Evolutionary conservation across 2,329 filamentous ascomycete genomes (phyloP), one percentile per base, ranked within the genome.

Genomic region (Triangularia verruculosa): DNA sequence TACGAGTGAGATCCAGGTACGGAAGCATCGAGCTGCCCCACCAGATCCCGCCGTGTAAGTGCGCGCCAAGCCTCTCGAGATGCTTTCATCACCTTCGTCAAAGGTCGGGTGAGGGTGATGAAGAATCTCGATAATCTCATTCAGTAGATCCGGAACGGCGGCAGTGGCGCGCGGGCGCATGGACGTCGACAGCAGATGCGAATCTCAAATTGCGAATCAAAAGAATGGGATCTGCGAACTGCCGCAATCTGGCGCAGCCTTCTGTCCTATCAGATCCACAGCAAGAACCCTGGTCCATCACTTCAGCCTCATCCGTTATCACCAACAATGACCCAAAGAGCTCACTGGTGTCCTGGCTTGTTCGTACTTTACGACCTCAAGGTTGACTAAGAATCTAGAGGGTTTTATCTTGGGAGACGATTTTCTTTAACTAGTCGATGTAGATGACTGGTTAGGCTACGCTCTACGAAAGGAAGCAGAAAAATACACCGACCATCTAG

Each of bases 251-350:
- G 39, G 39, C 39, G 39, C 39, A 22, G 39, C 39, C n/a, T 47
- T 20, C 8, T 47, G 39, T 47, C n/a, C 39, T 47, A 47, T 43
- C 39, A 20, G 39, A 47, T 12, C 39, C 54, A 57, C 54, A 34
- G 17, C 8, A 3, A 15, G 60, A 28, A 52, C 13, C 61, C 43
- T 27, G 61, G 30, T 43, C 13, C 11, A 15, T n/a, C 39, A 20
- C 54, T 58, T 62, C 61, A 62, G 61, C 61, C 55, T 62, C 61
- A 62, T 53, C 51, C 22, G 47, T 30, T 3, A 24, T 54, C 55
- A 7, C 39, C 6, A 47, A 17, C 2, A 4, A 20, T 8, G 17
- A 43, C 7, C n/a, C n/a, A n/a, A 17, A 17, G 7, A 17, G n/a
- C 13, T 17, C 11, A 5, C 15, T n/a, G n/a, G n/a, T 17, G 15